A percentile compares a stretch with the other conserved stretches of the same genome.
Conservation (phyloP, 2,329 filamentous ascomycete genomes). For the Pyrenophora teres region DNA sequence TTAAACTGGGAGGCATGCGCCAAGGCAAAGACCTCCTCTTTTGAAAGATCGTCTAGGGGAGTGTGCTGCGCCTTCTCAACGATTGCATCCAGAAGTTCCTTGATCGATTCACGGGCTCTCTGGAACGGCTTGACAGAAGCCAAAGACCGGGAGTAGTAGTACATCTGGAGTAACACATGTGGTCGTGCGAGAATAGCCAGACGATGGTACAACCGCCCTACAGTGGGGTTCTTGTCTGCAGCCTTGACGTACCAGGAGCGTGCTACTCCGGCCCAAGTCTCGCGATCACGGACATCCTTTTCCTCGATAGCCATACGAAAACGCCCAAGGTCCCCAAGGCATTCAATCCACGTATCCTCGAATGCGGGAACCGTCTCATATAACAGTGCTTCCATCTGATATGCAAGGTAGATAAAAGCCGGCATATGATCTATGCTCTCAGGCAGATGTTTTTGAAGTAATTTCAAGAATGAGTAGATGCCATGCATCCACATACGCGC, state of each 20-base stretch:
- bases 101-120: slow-evolving; percentile 60
- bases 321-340: slow-evolving; percentile 80
- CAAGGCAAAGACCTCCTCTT: slow-evolving; percentile 27
- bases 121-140: slow-evolving; percentile 70
- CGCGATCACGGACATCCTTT: slow-evolving; percentile 70
- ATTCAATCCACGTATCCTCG: slow-evolving; percentile 91
- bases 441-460: slow-evolving; percentile 69
- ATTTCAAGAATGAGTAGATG: slow-evolving; percentile 82
- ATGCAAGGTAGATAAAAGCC: slow-evolving; percentile 84
- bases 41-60: slow-evolving; percentile 31
- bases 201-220: slow-evolving; percentile 85
- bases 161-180: slow-evolving; percentile 71
- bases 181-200: slow-evolving; percentile 77
- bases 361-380: slow-evolving; percentile 85
- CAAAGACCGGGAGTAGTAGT: slow-evolving; percentile 72
- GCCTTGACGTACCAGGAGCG: slow-evolving; percentile 80
- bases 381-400: slow-evolving; percentile 85
- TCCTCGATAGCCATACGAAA: slow-evolving; percentile 91
- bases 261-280: slow-evolving; percentile 81
- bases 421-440: slow-evolving; percentile 86
- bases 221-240: slow-evolving; percentile 73
- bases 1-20: neutral
- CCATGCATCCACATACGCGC: slow-evolving; percentile 93
- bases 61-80: neutral
- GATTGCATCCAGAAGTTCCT: neutral